A percentile compares a stretch with the other conserved stretches of the same genome.
These are phyloP conservation scores for Cyclotella kingstonii DNA, from an alignment of 108 stramenopile species.

Conservation along the genomic window DNA sequence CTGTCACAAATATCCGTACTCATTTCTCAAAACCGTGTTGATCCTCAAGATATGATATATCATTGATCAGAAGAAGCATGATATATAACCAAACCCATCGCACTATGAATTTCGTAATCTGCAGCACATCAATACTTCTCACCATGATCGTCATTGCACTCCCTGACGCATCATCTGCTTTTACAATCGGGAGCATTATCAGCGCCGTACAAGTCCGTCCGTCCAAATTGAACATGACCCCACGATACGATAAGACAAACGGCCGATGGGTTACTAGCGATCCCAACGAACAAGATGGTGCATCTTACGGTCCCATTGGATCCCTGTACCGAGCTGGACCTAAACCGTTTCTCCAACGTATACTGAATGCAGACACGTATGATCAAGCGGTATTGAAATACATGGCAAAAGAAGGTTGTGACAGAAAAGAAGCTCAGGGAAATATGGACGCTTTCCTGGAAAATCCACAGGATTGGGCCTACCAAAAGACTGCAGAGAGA, in stretches of 20 bases:
- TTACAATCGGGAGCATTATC: neutral
- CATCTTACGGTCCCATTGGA: conserved; percentile 56
- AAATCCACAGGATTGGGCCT: conserved; percentile 64
- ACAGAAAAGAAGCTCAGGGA: conserved; percentile 48
- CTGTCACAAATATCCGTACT: no score
- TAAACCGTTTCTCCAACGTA: conserved; percentile 36
- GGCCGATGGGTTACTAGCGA: conserved; percentile 27
- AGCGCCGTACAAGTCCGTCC: neutral
- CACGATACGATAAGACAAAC: conserved; percentile 23
- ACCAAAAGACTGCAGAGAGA: conserved; percentile 41
- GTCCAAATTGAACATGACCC: conserved; percentile 19
- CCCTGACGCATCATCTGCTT: neutral
- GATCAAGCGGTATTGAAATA: conserved; percentile 55
- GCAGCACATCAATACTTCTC: no score
- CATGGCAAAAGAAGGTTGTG: conserved; percentile 36
- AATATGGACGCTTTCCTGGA: conserved; percentile 60
- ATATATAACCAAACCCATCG: no score
- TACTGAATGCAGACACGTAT: conserved; percentile 40
- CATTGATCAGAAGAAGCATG: no score
- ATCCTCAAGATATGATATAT: no score
- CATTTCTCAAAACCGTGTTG: no score
- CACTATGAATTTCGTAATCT: no score
- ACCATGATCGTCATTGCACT: neutral
- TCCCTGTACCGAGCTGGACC: conserved; percentile 49
- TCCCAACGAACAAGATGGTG: conserved; percentile 42